Evolutionary conservation across 306 rosid species (phyloP).

Genomic region (Sicyos baderoa): DNA sequence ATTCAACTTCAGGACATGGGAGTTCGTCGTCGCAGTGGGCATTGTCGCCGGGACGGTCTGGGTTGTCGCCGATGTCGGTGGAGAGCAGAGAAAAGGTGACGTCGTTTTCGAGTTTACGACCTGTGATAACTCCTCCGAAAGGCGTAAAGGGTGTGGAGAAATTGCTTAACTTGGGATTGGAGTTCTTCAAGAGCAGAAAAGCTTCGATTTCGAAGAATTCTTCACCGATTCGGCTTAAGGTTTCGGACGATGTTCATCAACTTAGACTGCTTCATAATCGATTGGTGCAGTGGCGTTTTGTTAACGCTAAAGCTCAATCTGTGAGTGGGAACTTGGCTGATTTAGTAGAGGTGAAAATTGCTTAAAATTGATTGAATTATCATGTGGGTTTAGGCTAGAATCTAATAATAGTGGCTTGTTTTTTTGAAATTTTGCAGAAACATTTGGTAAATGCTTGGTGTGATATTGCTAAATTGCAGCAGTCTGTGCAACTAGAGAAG

Average conservation of each 20-base stretch:
- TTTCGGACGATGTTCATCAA: constrained; percentile 33
- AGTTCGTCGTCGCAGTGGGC: constrained; percentile 68
- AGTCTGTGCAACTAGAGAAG: constrained; percentile 45
- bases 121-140: constrained; percentile 36
- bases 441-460: constrained; percentile 35
- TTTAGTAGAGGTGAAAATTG: constrained; percentile 39
- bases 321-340: constrained; percentile 32
- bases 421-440: constrained; percentile 25
- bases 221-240: constrained; percentile 13
- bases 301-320: constrained; percentile 47
- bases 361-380: not conserved
- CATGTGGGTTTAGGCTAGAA: not conserved
- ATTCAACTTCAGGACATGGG: constrained; percentile 41
- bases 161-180: constrained; percentile 53
- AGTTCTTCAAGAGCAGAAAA: constrained; percentile 54
- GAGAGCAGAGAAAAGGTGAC: too few relatives aligned
- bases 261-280: constrained; percentile 56
- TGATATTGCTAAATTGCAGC: constrained; percentile 35
- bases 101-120: constrained; percentile 33
- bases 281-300: constrained; percentile 56
- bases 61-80: constrained; percentile 5
- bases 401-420: not conserved
- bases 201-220: constrained; percentile 11
- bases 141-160: constrained; percentile 48
- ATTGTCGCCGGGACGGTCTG: constrained; percentile 62